Evolutionary conservation across 129 eudicot genomes (phyloP), one percentile per base, ranked within the genome.

Genomic region (Daucus carota): DNA sequence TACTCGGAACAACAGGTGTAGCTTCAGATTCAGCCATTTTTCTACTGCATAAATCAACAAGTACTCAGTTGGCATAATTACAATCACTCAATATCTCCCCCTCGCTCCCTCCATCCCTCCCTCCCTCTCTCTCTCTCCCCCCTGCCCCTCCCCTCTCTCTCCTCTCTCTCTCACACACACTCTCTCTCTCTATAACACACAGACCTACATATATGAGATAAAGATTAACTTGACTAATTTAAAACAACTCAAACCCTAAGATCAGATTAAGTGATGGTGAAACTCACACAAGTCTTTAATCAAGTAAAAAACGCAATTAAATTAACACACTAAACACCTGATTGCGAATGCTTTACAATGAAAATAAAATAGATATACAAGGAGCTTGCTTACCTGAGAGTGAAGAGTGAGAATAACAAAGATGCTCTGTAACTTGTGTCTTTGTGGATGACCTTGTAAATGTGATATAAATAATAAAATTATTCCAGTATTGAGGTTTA

Each of bases 1-100:
- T 80, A 75, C 82, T 86, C 68, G 87, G 77, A 74, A 78, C 84
- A 84, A 73, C 84, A 16, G 88, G 71, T 40, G 80, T 76, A 54
- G 84, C 80, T 74, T 88, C 97, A 40, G 97, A 92, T 96, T 88
- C 96, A n/a, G 97, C 97, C 98, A 93, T 93, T 29, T 41, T 77
- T 67, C 26, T 15, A 82, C 87, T 85, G 86, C 40, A 60, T 17
- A 16, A 22, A 69, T 31, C 47, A 38, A 72, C 8, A 68, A 8
- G 1, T 1, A 41, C 40, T 36, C 40, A 36, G 40, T 36, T 1
- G 0, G 18, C 54, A 42, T 72, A 43, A 72, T 12, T 2, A 12
- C 44, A 36, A 36, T 36, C 40, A 1, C 40, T 36, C 40, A 36
- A 36, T 36, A 2, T 36, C 40, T 36, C 40, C 5, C 40, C 40